Conservation (phyloP, 768 basidiomycete genomes). For the Collybiopsis confluens region DNA sequence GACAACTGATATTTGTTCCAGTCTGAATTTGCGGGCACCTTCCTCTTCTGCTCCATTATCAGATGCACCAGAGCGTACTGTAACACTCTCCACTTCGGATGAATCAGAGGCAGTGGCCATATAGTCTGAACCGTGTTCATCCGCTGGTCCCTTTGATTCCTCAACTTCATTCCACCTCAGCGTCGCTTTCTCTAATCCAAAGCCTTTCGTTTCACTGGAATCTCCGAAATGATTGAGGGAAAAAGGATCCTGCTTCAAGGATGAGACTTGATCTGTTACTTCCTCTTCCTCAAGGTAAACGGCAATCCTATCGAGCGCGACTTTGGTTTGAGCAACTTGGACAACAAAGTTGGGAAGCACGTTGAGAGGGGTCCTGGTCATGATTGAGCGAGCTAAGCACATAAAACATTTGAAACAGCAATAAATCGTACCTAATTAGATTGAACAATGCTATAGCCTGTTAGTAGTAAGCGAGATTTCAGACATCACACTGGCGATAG, state of each 20-base stretch:
- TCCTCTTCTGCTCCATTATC: slow-evolving; percentile 20
- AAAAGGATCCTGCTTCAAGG: slow-evolving; percentile 41
- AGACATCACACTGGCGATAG: background rate
- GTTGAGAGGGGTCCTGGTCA: slow-evolving; percentile 68
- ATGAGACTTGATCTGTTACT: slow-evolving; percentile 61
- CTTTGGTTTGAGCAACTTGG: slow-evolving; percentile 65
- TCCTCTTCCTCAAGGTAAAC: slow-evolving; percentile 70
- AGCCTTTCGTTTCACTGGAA: slow-evolving; percentile 32
- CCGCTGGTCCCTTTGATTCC: slow-evolving; percentile 18
- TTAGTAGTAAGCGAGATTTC: background rate
- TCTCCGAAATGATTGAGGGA: slow-evolving; percentile 10
- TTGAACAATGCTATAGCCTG: slow-evolving; percentile 77
- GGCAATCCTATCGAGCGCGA: slow-evolving; percentile 65
- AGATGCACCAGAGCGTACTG: slow-evolving; percentile 11
- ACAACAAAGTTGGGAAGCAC: slow-evolving; percentile 80
- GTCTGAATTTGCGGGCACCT: slow-evolving; percentile 54
- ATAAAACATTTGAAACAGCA: no score
- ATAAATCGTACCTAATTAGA: slow-evolving; percentile 64
- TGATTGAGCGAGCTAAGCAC: no score
- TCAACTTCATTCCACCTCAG: slow-evolving; percentile 61
- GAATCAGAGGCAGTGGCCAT: background rate
- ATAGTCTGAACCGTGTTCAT: background rate
- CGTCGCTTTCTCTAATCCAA: slow-evolving; percentile 56
- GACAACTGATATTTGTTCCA: slow-evolving; percentile 58
- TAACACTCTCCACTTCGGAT: background rate